Evolutionary conservation across 768 basidiomycete genomes (phyloP).

Genomic region (Leucogyrophana mollusca): DNA sequence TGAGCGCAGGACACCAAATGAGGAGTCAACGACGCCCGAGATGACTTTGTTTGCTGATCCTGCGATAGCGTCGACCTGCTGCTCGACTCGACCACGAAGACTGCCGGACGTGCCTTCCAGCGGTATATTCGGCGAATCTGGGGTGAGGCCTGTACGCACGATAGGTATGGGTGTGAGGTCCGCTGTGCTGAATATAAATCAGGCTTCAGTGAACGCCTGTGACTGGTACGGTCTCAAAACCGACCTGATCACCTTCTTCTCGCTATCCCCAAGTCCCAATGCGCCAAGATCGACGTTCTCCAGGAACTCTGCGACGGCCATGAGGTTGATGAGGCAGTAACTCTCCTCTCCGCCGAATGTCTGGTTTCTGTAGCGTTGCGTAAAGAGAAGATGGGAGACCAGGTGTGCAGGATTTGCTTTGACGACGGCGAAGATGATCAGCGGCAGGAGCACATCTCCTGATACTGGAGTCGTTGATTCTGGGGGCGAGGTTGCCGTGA

Average conservation of each 20-base stretch:
- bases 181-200: conserved; percentile 55
- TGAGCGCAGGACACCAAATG: conserved; percentile 83
- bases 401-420: conserved; percentile 87
- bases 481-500: conserved; percentile 5
- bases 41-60: conserved; percentile 80
- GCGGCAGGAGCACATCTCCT: conserved; percentile 87
- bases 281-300: conserved; percentile 89
- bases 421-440: conserved; percentile 93
- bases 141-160: conserved; percentile 41
- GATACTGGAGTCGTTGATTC: conserved; percentile 55
- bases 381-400: conserved; percentile 47
- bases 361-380: conserved; percentile 30
- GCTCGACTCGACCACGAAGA: conserved; percentile 74
- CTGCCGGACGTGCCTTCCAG: conserved; percentile 49
- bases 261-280: conserved; percentile 61
- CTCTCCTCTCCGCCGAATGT: conserved; percentile 74
- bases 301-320: conserved; percentile 94
- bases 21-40: conserved; percentile 85
- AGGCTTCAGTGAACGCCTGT: neutral
- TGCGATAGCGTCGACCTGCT: conserved; percentile 72
- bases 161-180: conserved; percentile 83
- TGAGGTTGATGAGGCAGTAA: conserved; percentile 91
- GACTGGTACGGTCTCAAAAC: conserved; percentile 7
- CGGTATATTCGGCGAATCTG: conserved; percentile 41
- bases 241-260: conserved; percentile 57